Base-by-base conservation (phyloP, 2,329 filamentous ascomycete genomes). In the Penicillium sp. region DNA sequence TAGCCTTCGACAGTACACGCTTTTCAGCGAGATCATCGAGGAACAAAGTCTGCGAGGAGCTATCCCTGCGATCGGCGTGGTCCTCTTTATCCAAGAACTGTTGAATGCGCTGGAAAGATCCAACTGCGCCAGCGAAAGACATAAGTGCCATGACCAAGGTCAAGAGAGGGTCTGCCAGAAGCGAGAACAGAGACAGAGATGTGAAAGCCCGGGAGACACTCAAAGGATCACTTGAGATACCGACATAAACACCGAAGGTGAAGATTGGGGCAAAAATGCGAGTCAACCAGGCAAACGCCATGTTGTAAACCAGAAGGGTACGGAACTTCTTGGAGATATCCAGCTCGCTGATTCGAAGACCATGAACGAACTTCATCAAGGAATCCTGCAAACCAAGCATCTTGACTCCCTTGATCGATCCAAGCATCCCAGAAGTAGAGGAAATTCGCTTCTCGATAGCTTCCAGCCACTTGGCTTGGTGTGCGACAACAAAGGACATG, bases 391-490 rank as follows among this genome's bases (percentile, higher is more conserved):
- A 64, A 0, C 81, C 82, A 0, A 78, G 73, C 53, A 83, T 77
- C 61, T 82, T 83, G 55, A 83, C 73, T 19, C 77, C 78, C 61
- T 82, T 83, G 71, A 84, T 82, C 19, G 76, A 78, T 4, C 74
- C 75, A 0, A 83, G 70, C 61, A 81, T 78, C 5, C 75, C 74
- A 6, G 78, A 73, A 0, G 81, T 83, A 17, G 77, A 75, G 6
- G 76, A 78, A 21, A 84, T 78, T 3, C 81, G 77, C 27, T 71
- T 71, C 62, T 83, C 75, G 17, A 82, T 81, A 10, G 80, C 80
- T 45, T 78, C 72, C 35, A 83, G 73, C 82, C 82, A 84, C 17
- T 69, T 63, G 6, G 75, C 75, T 56, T 82, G 80, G 15, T 68
- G 67, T 2, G 71, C 59, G 21, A 75, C 72, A 3, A 77, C 73